Evolutionary conservation across 2,329 filamentous ascomycete species (phyloP), one percentile per base, ranked within the genome.

Genomic region (Metarhizium album): DNA sequence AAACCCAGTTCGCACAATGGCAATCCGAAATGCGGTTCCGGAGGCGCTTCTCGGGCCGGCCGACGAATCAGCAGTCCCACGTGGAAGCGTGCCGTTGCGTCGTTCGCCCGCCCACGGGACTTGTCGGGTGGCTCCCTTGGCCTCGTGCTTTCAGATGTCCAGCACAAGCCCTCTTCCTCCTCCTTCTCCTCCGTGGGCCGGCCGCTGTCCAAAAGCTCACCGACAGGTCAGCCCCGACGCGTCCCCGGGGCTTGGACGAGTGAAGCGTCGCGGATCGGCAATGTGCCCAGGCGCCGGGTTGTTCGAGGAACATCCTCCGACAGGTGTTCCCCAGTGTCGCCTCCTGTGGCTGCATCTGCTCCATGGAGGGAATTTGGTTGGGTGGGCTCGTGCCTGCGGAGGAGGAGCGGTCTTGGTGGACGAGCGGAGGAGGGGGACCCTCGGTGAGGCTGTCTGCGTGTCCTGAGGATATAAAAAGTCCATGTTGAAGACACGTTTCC

Each of bases 1-100:
- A n/a, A 9, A 29, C 7, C 27, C 27, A 29, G 27, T 29, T 29
- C 27, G 27, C 27, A 29, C n/a, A n/a, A n/a, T 29, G 7, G 7
- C 27, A 29, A 4, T 11, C 27, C 11, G 11, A 29, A 29, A 29
- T 29, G n/a, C 16, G 18, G 18, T 5, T 5, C 38, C n/a, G 38
- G 14, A 42, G 18, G 35, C 43, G 24, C 13, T 29, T 29, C n/a
- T 29, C 27, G 48, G 8, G 29, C 24, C 31, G 37, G 45, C 24
- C 48, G 42, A 38, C 61, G 59, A 64, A 63, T 63, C 60, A 64
- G 54, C 53, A 49, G 49, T 55, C 61, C 59, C 61, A 63, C 61
- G 61, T 63, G 61, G 56, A 40, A 58, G 38, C 61, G 62, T 59
- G 61, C 63, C 59, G 56, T 38, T 46, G 46, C 52, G 49, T 51